phyloP scores from a whole-genome alignment of 306 rosid genomes.

The Rosa persica region DNA sequence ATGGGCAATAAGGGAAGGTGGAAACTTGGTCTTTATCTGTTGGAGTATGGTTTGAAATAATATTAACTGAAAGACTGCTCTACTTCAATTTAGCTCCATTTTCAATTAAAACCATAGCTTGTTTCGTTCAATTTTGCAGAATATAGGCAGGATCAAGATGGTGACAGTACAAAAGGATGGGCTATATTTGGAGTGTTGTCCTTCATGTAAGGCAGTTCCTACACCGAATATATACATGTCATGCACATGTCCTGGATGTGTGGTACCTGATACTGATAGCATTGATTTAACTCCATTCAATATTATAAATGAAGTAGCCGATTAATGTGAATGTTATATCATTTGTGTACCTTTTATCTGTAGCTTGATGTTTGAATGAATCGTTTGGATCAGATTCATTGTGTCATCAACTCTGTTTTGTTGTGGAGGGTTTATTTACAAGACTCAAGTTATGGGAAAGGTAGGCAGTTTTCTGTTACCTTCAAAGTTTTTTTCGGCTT shows the following conservation, averaged over 20 bases:
- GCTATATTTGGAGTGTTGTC: conserved; percentile 85
- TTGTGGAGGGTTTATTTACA: conserved; percentile 88
- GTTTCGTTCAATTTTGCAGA: conserved; percentile 60
- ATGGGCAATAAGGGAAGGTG: neutral
- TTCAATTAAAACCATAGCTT: conserved; percentile 14
- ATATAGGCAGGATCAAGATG: conserved; percentile 49
- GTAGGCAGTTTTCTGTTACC: conserved; percentile 35
- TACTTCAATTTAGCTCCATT: conserved; percentile 7
- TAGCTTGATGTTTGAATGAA: conserved; percentile 31
- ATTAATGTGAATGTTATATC: conserved; percentile 24
- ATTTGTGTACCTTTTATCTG: conserved; percentile 12
- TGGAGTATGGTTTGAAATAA: neutral
- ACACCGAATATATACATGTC: conserved; percentile 15
- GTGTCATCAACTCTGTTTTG: conserved; percentile 66
- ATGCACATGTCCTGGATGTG: neutral
- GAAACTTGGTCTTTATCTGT: neutral
- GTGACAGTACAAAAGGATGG: conserved; percentile 73
- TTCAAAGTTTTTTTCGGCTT: conserved; percentile 11
- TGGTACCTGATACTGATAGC: neutral
- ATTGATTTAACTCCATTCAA: neutral
- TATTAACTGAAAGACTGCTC: neutral
- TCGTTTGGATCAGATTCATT: conserved; percentile 60
- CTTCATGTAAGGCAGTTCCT: conserved; percentile 66
- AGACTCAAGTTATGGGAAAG: conserved; percentile 68
- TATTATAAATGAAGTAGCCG: neutral